Conservation (phyloP, 495 filamentous ascomycete genomes). For the Antarctomyces pellizariae region DNA sequence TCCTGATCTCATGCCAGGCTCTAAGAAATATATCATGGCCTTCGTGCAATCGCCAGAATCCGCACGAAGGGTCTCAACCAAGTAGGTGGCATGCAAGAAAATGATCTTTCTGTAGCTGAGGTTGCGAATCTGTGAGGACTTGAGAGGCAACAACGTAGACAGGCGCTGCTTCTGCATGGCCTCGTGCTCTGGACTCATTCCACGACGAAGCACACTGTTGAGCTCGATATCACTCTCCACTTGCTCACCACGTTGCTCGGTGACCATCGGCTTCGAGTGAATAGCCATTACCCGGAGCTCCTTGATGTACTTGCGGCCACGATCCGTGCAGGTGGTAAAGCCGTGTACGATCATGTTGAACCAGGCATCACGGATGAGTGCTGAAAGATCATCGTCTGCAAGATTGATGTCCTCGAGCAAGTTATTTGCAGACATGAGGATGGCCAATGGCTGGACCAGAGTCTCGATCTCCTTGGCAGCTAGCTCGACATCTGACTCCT, state of each 20-base stretch:
- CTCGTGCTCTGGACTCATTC: conserved; percentile 51
- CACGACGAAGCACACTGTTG: conserved; percentile 70
- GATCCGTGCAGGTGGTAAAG: conserved; percentile 46
- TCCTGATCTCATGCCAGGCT: conserved; percentile 56
- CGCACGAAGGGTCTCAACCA: conserved; percentile 68
- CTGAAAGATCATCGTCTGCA: conserved; percentile 30
- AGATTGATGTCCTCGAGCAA: conserved; percentile 25
- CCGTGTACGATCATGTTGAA: conserved; percentile 92
- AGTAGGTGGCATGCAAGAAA: conserved; percentile 66
- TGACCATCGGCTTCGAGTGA: conserved; percentile 62
- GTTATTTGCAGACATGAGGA: conserved; percentile 39
- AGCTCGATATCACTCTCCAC: conserved; percentile 89
- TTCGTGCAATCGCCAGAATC: conserved; percentile 70
- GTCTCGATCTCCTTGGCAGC: conserved; percentile 66
- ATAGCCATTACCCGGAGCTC: conserved; percentile 65
- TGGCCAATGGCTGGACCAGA: conserved; percentile 56
- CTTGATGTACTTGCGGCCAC: conserved; percentile 38
- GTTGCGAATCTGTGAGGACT: conserved; percentile 50
- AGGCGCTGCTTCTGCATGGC: conserved; percentile 60
- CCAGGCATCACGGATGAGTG: conserved; percentile 82
- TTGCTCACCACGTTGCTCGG: conserved; percentile 64
- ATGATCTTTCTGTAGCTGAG: conserved; percentile 73
- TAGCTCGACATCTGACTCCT: conserved; percentile 49
- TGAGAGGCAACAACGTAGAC: conserved; percentile 42
- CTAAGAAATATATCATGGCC: conserved; percentile 71